Percentiles rank a stretch among this genome's conserved stretches.
These are phyloP conservation scores for Fusarium citri DNA, from an alignment of 2,329 filamentous ascomycete species.

Conservation along the genomic window DNA sequence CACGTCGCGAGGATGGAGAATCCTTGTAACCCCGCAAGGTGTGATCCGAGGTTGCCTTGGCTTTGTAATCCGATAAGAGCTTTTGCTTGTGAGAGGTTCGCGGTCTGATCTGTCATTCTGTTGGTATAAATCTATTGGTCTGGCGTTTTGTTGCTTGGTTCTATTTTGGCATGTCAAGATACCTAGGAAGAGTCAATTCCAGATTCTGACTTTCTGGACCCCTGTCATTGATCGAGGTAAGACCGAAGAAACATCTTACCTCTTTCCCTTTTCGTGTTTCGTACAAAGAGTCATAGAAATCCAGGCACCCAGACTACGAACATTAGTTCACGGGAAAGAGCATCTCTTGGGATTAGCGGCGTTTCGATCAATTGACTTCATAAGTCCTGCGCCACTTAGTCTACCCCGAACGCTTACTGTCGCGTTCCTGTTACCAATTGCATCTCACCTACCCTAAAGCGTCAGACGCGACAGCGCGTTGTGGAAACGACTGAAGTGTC, in stretches of 20 bases:
- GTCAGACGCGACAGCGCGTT: not conserved
- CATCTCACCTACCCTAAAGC: not conserved
- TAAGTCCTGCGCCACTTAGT: not conserved
- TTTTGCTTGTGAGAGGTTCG: conserved; percentile 17
- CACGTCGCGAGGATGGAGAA: conserved; percentile 9
- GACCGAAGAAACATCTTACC: too few species aligned
- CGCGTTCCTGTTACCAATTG: not conserved
- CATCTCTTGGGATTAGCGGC: too few species aligned
- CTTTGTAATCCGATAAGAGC: not conserved
- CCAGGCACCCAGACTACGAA: too few species aligned
- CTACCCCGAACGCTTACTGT: not conserved
- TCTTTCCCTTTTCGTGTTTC: too few species aligned
- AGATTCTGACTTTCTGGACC: too few species aligned
- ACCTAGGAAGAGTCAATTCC: too few species aligned
- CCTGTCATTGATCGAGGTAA: too few species aligned
- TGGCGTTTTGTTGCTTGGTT: not conserved
- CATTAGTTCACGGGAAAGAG: too few species aligned
- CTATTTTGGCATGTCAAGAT: too few species aligned
- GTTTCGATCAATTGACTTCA: not conserved
- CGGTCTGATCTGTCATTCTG: too few species aligned
- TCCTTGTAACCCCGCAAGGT: conserved; percentile 34
- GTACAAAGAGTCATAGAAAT: too few species aligned
- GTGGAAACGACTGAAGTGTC: not conserved
- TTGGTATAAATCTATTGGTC: not conserved
- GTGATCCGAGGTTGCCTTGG: conserved; percentile 30